Conservation (phyloP, 139 green algal genomes). For the Chlamydomonas applanata region DNA sequence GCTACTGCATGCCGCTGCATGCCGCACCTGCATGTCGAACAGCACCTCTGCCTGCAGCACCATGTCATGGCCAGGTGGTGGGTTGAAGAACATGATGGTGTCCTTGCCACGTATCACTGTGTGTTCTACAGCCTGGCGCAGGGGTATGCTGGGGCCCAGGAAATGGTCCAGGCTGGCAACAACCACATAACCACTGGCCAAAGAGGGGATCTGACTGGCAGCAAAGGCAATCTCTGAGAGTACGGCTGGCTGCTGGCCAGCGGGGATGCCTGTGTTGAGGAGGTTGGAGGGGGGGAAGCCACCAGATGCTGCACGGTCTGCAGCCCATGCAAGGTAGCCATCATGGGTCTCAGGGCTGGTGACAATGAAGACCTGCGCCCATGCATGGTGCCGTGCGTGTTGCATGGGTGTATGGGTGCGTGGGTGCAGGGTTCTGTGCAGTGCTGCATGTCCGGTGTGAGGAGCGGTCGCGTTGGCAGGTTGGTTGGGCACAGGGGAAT, state of each 20-base stretch:
- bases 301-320: neutral
- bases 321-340: neutral
- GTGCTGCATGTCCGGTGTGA: no score
- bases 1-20: no score
- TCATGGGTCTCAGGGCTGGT: slow-evolving; percentile 6
- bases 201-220: neutral
- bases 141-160: slow-evolving; percentile 21
- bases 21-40: slow-evolving; percentile 1
- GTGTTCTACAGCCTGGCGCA: slow-evolving; percentile 39
- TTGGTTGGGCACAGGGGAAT: neutral
- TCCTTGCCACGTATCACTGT: slow-evolving; percentile 38
- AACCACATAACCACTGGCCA: neutral
- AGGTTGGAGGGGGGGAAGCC: neutral
- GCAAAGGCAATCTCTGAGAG: slow-evolving; percentile 3
- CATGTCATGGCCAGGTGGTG: slow-evolving; percentile 8
- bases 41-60: neutral
- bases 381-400: no score
- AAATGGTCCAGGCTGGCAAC: slow-evolving; percentile 20
- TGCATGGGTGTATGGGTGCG: no score
- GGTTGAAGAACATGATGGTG: slow-evolving; percentile 17
- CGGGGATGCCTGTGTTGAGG: neutral
- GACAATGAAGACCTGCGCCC: slow-evolving; percentile 7
- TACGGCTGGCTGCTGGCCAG: neutral
- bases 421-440: no score
- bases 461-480: no score